Percentiles rank a stretch among this genome's conserved stretches.
These are phyloP conservation scores for Colletotrichum horii DNA, from an alignment of 2,329 filamentous ascomycete genomes.

Conservation along the genomic window DNA sequence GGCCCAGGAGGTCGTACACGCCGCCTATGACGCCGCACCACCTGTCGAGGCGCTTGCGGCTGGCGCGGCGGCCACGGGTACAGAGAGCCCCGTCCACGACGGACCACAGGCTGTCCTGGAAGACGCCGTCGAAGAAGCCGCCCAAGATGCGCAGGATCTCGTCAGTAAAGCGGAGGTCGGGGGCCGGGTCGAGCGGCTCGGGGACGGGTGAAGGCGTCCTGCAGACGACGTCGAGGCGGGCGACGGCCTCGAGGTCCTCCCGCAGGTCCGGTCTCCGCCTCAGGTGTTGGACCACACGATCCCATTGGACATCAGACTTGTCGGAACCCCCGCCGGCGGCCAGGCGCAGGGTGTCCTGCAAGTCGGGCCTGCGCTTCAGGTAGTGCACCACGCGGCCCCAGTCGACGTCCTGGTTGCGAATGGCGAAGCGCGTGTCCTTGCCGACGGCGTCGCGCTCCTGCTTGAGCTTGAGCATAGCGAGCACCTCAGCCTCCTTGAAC, in stretches of 20 bases:
- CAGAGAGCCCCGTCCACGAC: neutral
- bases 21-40: neutral
- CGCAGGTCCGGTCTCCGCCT: neutral
- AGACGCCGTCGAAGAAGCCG: neutral
- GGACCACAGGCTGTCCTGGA: neutral
- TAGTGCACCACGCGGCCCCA: neutral
- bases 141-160: neutral
- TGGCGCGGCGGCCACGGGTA: neutral
- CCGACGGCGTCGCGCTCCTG: neutral
- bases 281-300: neutral
- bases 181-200: rapidly evolving
- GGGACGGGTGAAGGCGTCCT: neutral
- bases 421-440: neutral
- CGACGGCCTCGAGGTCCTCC: neutral
- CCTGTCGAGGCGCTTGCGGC: neutral
- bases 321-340: neutral
- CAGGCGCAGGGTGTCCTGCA: neutral
- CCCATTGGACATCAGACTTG: neutral
- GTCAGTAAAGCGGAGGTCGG: neutral
- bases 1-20: rapidly evolving
- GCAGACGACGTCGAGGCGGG: neutral
- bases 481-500: neutral
- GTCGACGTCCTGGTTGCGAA: neutral
- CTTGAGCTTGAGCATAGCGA: neutral
- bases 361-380: neutral